These are phyloP conservation scores for Potentilla sterilis DNA, from an alignment of 306 rosid species.

Conservation along the genomic window DNA sequence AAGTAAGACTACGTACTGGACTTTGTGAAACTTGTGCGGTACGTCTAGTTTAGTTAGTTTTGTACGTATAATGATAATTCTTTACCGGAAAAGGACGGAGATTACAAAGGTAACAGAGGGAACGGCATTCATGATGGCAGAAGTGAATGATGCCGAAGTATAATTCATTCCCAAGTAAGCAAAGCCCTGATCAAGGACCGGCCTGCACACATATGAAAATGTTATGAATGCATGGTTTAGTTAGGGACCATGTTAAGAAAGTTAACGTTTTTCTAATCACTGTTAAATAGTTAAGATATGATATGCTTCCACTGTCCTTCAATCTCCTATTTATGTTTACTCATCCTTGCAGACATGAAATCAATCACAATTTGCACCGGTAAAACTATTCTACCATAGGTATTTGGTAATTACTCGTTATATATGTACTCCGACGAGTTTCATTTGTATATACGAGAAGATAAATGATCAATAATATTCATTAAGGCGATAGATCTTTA, in stretches of 20 bases:
- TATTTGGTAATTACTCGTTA: neutral
- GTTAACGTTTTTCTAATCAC: neutral
- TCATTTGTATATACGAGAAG: neutral
- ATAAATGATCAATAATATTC: neutral
- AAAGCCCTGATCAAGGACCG: conserved; percentile 69
- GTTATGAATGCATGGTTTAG: neutral
- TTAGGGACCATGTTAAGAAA: too few species aligned
- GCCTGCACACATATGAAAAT: conserved; percentile 32
- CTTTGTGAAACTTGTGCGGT: neutral
- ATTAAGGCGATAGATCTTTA: conserved; percentile 31
- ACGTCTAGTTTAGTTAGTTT: neutral
- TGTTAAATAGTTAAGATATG: neutral
- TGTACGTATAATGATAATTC: neutral
- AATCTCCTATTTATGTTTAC: neutral
- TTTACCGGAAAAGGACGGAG: conserved; percentile 55
- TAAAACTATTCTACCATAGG: neutral
- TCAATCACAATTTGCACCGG: neutral
- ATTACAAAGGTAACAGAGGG: conserved; percentile 67
- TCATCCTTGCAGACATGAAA: neutral
- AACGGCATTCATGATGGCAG: conserved; percentile 65
- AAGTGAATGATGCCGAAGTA: conserved; percentile 69
- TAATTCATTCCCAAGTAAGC: conserved; percentile 64
- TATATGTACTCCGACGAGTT: neutral
- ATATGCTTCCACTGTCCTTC: neutral
- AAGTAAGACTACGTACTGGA: neutral